phyloP scores from a whole-genome alignment of 2,329 filamentous ascomycete species.

The Pseudogymnoascus sp. region DNA sequence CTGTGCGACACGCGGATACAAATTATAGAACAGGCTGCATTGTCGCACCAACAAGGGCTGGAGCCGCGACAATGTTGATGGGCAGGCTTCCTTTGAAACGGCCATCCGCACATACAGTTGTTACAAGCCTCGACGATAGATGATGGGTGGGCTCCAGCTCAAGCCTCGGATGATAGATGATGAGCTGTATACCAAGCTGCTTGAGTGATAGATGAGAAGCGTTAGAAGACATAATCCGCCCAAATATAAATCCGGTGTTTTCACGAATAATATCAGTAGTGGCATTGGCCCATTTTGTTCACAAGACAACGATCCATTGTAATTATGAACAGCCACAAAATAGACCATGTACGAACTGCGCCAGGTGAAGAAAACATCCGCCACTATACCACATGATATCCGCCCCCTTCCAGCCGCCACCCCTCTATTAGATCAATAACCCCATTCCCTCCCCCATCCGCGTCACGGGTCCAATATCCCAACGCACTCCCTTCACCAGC shows the following conservation, averaged over 20 bases:
- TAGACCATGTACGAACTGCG: conserved; percentile 5
- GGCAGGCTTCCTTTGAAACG: neutral
- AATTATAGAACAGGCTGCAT: neutral
- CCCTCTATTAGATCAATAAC: conserved; percentile 1
- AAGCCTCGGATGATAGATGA: neutral
- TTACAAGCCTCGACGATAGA: neutral
- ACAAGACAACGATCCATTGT: conserved; percentile 4
- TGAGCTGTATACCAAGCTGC: neutral
- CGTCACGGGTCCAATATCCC: neutral
- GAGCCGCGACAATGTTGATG: neutral
- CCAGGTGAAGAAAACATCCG: conserved; percentile 9
- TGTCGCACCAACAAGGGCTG: neutral
- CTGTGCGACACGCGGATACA: neutral
- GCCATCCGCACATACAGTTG: neutral
- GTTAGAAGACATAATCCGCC: neutral
- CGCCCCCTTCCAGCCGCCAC: neutral
- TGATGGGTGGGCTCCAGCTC: neutral
- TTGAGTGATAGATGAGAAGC: neutral
- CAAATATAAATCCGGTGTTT: neutral
- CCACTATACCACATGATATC: neutral
- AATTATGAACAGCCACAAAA: neutral
- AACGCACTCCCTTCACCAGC: neutral
- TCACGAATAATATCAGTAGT: neutral
- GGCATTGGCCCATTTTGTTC: neutral
- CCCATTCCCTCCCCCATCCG: neutral